These are phyloP conservation scores for Smallanthus sonchifolius DNA, from an alignment of 129 eudicot species.

Conservation along the genomic window DNA sequence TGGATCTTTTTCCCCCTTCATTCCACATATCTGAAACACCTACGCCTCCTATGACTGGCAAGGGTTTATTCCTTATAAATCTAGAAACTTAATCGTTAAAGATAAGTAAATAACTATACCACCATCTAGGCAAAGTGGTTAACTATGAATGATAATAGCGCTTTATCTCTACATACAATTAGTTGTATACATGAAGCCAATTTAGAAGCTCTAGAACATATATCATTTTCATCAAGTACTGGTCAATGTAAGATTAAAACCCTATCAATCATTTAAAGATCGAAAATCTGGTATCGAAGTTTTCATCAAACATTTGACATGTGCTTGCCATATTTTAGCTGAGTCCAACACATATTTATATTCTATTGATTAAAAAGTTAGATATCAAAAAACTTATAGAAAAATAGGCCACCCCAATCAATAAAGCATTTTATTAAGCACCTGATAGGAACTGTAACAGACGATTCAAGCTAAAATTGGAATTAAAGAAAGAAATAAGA, in stretches of 20 bases:
- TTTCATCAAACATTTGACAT: not conserved
- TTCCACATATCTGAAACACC: not conserved
- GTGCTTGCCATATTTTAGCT: not conserved
- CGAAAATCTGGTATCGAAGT: not conserved
- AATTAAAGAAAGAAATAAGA: too few species aligned
- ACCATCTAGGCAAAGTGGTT: not conserved
- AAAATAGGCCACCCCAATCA: not conserved
- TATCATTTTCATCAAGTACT: not conserved
- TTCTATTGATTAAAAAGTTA: not conserved
- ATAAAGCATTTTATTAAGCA: not conserved
- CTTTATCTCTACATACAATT: not conserved
- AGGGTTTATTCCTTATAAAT: not conserved
- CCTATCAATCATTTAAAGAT: not conserved
- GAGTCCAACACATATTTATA: not conserved
- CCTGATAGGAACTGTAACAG: too few species aligned
- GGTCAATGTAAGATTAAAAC: not conserved
- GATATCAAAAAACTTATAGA: not conserved
- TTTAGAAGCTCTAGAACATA: not conserved
- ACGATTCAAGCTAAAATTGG: too few species aligned
- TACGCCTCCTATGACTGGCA: slow-evolving; percentile 2
- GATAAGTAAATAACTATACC: not conserved
- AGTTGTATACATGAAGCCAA: not conserved
- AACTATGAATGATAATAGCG: not conserved
- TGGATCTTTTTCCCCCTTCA: not conserved
- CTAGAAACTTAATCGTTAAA: not conserved